Conservation (phyloP, 306 rosid genomes). For the Corylus americana region DNA sequence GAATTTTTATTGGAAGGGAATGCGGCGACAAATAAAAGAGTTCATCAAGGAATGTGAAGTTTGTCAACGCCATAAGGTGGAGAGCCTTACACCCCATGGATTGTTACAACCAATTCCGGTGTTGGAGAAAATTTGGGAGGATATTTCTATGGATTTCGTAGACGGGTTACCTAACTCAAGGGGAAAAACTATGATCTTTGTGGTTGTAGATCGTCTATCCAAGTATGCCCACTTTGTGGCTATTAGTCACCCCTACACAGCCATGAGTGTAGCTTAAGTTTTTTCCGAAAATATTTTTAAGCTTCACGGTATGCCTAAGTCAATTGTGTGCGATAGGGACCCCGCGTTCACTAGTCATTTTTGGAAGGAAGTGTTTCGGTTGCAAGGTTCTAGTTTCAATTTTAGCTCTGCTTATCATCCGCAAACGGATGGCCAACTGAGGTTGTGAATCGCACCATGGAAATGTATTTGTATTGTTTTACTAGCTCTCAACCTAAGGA, state of each 20-base stretch:
- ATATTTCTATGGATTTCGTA: background rate
- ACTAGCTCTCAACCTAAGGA: too few relatives aligned
- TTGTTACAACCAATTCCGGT: background rate
- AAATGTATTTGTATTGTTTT: too few relatives aligned
- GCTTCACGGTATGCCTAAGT: fast-evolving
- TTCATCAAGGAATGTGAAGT: background rate
- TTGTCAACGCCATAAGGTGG: background rate
- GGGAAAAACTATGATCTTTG: background rate
- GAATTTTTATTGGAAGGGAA: too few relatives aligned
- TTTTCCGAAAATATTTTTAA: background rate
- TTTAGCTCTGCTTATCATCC: too few relatives aligned
- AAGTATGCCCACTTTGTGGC: background rate
- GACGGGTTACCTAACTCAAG: background rate
- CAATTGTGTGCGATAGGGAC: background rate
- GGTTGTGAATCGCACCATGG: too few relatives aligned
- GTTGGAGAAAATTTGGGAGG: background rate
- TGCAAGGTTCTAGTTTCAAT: too few relatives aligned
- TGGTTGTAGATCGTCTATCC: background rate
- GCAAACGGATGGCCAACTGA: background rate
- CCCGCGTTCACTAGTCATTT: background rate
- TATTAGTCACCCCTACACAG: fast-evolving
- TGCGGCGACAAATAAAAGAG: background rate
- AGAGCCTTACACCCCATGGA: background rate
- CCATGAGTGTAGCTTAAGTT: fast-evolving
- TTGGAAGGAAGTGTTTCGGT: background rate